phyloP scores from a whole-genome alignment of 78 protist genomes.

The Diacronema lutheri region DNA sequence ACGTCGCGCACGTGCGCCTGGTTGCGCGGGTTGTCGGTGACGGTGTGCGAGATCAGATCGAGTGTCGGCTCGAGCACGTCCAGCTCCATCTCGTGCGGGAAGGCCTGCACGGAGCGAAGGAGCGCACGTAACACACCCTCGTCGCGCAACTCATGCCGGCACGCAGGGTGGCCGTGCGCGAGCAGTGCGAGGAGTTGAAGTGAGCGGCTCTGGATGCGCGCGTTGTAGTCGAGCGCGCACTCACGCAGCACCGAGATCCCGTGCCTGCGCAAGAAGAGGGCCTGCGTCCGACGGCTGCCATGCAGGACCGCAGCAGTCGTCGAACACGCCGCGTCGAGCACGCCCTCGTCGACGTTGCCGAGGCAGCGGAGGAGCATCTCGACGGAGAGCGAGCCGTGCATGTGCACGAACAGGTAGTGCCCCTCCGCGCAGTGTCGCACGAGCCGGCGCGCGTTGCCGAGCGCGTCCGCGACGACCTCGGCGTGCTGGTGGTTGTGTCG shows the following conservation, averaged over 20 bases:
- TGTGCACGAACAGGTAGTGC: conserved; percentile 11
- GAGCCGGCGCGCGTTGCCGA: not conserved
- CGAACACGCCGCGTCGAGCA: not conserved
- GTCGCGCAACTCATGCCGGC: not conserved
- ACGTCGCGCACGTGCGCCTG: too few relatives aligned
- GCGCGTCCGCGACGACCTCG: not conserved
- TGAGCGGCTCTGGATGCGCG: not conserved
- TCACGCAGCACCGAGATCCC: not conserved
- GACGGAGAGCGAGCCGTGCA: not conserved
- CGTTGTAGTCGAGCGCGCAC: conserved; percentile 16
- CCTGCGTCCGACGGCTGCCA: not conserved
- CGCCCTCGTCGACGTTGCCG: not conserved
- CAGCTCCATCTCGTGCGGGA: not conserved
- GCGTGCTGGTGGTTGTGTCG: not conserved
- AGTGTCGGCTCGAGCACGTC: too few relatives aligned
- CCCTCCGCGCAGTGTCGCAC: not conserved
- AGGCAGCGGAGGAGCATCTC: conserved; percentile 1
- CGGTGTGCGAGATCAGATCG: too few relatives aligned
- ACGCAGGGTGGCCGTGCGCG: not conserved
- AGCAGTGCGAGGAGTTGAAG: not conserved
- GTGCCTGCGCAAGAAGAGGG: conserved; percentile 20
- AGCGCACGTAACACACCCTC: not conserved
- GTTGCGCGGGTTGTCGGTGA: too few relatives aligned
- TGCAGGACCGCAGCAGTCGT: not conserved
- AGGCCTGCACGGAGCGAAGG: not conserved